Percentiles rank a stretch among this genome's conserved stretches.
Conservation (phyloP, 805 yeast genomes). For the Spathaspora gorwiae region DNA sequence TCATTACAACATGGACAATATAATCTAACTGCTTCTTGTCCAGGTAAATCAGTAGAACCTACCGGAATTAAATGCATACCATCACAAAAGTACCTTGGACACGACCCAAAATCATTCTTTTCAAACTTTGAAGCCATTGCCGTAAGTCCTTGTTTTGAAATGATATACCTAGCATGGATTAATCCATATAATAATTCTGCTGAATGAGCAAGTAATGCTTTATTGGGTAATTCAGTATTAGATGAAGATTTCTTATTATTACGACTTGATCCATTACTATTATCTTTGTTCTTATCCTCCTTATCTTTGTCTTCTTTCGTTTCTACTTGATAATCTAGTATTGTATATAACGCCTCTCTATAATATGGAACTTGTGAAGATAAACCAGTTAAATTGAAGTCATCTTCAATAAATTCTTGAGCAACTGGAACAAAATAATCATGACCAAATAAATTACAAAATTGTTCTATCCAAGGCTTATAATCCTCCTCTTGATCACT, state of each 20-base stretch:
- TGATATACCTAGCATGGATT: slow-evolving; percentile 87
- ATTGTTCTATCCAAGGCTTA: slow-evolving; percentile 80
- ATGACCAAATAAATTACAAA: slow-evolving; percentile 74
- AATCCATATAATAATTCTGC: slow-evolving; percentile 92
- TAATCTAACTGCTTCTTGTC: slow-evolving; percentile 84
- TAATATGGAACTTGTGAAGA: slow-evolving; percentile 83
- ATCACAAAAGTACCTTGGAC: slow-evolving; percentile 87
- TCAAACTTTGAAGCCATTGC: slow-evolving; percentile 94
- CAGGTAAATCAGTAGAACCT: slow-evolving; percentile 87
- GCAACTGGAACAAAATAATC: slow-evolving; percentile 90
- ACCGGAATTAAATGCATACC: slow-evolving; percentile 88
- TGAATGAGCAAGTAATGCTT: slow-evolving; percentile 77
- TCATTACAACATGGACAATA: slow-evolving; percentile 96
- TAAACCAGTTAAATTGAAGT: slow-evolving; percentile 90
- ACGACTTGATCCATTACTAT: background rate
- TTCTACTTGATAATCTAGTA: slow-evolving; percentile 73
- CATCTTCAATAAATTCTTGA: slow-evolving; percentile 92
- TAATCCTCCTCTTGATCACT: slow-evolving; percentile 48
- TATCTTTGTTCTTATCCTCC: background rate
- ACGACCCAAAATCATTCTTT: slow-evolving; percentile 80
- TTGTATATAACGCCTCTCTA: slow-evolving; percentile 85
- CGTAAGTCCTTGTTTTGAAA: slow-evolving; percentile 84
- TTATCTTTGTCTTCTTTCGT: slow-evolving; percentile 33
- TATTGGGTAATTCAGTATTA: slow-evolving; percentile 49
- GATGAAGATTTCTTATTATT: slow-evolving; percentile 4